Conservation (phyloP, 768 basidiomycete species). For the Tylopilus sp. region DNA sequence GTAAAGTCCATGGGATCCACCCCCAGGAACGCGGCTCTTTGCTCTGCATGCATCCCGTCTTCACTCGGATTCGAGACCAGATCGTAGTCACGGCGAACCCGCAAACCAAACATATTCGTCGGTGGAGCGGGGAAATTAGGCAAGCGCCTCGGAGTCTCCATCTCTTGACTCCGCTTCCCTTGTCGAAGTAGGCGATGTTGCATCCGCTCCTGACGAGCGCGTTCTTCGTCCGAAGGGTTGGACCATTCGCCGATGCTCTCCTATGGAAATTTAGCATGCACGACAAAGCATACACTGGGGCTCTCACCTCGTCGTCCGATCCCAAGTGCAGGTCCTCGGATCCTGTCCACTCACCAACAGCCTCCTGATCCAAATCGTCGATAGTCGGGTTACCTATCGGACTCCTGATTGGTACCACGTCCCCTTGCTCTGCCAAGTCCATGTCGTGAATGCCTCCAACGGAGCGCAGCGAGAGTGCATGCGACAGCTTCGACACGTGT, state of each 20-base stretch:
- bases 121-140: conserved; percentile 83
- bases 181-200: conserved; percentile 58
- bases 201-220: conserved; percentile 63
- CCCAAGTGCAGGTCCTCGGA: conserved; percentile 64
- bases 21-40: conserved; percentile 43
- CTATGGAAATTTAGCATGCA: conserved; percentile 14
- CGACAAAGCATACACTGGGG: background rate
- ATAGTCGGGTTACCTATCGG: conserved; percentile 31
- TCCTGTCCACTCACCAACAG: conserved; percentile 76
- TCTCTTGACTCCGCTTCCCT: conserved; percentile 29
- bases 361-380: conserved; percentile 37
- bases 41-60: conserved; percentile 45
- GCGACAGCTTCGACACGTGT: conserved; percentile 64
- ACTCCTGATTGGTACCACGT: conserved; percentile 31
- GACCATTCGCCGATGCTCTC: conserved; percentile 89
- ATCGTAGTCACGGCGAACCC: conserved; percentile 52
- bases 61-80: conserved; percentile 87
- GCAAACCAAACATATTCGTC: conserved; percentile 42
- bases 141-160: conserved; percentile 65
- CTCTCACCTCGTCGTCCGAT: conserved; percentile 66
- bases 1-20: conserved; percentile 43
- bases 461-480: conserved; percentile 62
- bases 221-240: conserved; percentile 88
- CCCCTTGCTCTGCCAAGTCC: conserved; percentile 20
- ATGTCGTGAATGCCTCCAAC: conserved; percentile 51